Evolutionary conservation across 2,329 filamentous ascomycete species (phyloP), one percentile per base, ranked within the genome.

Genomic region (Ophiostoma novo-ulmi): DNA sequence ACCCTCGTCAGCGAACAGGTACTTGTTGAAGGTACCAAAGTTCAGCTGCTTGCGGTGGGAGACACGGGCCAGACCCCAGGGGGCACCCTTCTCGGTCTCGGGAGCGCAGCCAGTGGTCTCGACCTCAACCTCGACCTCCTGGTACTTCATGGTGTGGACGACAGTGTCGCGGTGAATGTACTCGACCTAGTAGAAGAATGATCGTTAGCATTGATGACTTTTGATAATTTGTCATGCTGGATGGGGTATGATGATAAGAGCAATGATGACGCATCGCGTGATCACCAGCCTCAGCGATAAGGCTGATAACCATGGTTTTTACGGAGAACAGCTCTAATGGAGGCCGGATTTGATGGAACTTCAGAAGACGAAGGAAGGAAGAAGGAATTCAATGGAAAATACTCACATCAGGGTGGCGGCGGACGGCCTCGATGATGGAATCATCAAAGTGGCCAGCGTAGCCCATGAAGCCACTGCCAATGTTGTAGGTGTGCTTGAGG

Each of bases 21-120:
- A 99, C 85, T 98, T 97, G 88, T 97, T 98, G 85, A 95, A 98
- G 80, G 88, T 94, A 76, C 91, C 90, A 79, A 99, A 98, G 80
- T 87, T 90, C 75, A 99, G 87, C 74, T 86, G 85, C 75, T 95
- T 86, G 76, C 95, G 92, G 85, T 99, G 95, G 44, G 95, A 99
- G 83, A 99, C 92, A 88, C 95, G 93, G 76, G 96, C 95, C 75
- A 99, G 87, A 84, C 96, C 95, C 95, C 96, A 99, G n/a, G 95
- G 95, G 74, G 96, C 92, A 80, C 92, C 90, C 85, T 93, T 95
- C 88, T 99, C 93, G 8, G 88, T 84, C 78, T 90, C 85, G 74
- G 82, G 80, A n/a, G 81, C 79, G 75, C 84, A 87, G 17, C 65
- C 31, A 63, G 69, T 69, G n/a, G 55, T 65, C 17, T 66, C 48